Evolutionary conservation across 2,329 filamentous ascomycete genomes (phyloP).

Genomic region (Colletotrichum sp.): DNA sequence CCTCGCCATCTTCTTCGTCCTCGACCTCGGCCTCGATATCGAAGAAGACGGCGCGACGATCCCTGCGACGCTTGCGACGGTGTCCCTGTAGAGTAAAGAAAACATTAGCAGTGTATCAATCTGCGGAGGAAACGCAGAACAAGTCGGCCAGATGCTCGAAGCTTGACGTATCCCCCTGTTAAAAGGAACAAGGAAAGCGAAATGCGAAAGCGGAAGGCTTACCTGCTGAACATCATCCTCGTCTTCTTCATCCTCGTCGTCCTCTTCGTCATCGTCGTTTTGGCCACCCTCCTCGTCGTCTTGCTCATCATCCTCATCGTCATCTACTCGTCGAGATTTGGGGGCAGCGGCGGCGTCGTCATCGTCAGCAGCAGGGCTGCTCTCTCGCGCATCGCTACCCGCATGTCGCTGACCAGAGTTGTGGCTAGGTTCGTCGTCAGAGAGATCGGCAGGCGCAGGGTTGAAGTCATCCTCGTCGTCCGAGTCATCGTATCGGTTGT

Average conservation of each 20-base stretch:
- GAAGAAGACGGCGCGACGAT: slow-evolving; percentile 84
- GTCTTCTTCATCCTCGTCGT: slow-evolving; percentile 41
- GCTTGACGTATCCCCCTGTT: not conserved
- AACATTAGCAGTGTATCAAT: not conserved
- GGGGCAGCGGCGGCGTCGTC: slow-evolving; percentile 35
- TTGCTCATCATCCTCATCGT: slow-evolving; percentile 46
- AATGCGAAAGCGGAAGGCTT: slow-evolving; percentile 21
- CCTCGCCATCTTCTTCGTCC: slow-evolving; percentile 86
- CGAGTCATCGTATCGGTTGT: slow-evolving; percentile 61
- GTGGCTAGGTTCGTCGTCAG: slow-evolving; percentile 69
- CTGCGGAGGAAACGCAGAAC: not conserved
- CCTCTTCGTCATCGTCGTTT: slow-evolving; percentile 39
- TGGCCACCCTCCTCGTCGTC: slow-evolving; percentile 43
- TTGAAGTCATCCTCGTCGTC: slow-evolving; percentile 92
- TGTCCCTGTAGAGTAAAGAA: slow-evolving; percentile 51
- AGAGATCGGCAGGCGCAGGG: slow-evolving; percentile 74
- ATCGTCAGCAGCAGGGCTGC: slow-evolving; percentile 44
- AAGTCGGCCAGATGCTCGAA: not conserved
- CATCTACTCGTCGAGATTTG: slow-evolving; percentile 28
- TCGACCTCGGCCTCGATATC: slow-evolving; percentile 99
- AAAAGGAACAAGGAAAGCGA: not conserved
- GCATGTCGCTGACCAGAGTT: slow-evolving; percentile 39
- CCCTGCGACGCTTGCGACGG: slow-evolving; percentile 81
- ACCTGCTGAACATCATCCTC: slow-evolving; percentile 72
- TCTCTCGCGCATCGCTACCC: slow-evolving; percentile 51